Base-by-base conservation (phyloP, 495 filamentous ascomycete genomes). In the Sabuloglossum arenarium region DNA sequence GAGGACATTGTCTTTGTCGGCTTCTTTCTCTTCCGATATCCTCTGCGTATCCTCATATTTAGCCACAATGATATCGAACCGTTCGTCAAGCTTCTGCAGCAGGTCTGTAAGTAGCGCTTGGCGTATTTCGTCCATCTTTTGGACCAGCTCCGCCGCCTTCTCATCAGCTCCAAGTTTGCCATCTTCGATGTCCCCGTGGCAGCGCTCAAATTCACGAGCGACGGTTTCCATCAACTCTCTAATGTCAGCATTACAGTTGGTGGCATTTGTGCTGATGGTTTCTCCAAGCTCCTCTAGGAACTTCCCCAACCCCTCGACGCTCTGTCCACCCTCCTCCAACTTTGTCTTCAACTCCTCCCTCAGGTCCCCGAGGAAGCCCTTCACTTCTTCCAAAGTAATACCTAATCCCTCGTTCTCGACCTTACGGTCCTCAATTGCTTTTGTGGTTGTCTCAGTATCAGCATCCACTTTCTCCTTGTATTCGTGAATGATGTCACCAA, bases 21-120 rank as follows among this genome's bases (percentile, higher is more conserved):
- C 61, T 53, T 84, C 77, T 53, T 80, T 78, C 50, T 78, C 77
- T 55, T 84, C 84, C 43, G 78, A 73, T 55, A 79, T 76, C 24
- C 76, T 79, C 14, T 80, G 76, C 47, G 82, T 79, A 49, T 91
- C 85, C 37, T 94, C 86, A 61, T 90, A 89, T 63, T 88, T 91
- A 31, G 73, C 70, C 63, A 91, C 74, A 23, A 95, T 70, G 59
- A 85, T 80, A 50, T 74, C 75, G 62, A 94, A 84, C 59, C 81
- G 80, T 62, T 85, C 82, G 53, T 90, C 87, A 27, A 95, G 73
- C 69, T 87, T 93, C 45, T 67, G 66, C 0, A 71, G 68, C 1
- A 83, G 61, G 47, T 80, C 76, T 19, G 72, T 68, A 31, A 81
- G 70, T 28, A 83, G 71, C 14, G 73, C 71, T 4, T 72, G 73